Percentiles rank a stretch among this genome's conserved stretches.
phyloP scores from a whole-genome alignment of 345 rosid species.

The Salix viminalis region DNA sequence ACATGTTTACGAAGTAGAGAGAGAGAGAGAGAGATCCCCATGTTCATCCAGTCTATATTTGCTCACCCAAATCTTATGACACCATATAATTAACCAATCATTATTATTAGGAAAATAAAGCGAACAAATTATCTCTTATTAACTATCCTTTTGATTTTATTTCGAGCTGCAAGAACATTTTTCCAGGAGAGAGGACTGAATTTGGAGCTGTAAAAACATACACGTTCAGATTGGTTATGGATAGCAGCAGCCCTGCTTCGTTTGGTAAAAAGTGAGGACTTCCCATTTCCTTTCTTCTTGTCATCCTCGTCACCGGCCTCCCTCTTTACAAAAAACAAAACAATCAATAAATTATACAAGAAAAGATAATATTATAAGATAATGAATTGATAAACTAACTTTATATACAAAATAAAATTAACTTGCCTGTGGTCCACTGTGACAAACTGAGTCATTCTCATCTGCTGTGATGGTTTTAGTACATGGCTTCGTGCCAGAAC shows the following conservation, averaged over 20 bases:
- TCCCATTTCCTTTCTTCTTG: constrained; percentile 39
- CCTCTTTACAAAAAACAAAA: constrained; percentile 19
- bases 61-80: neutral
- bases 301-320: constrained; percentile 38
- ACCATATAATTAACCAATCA: neutral
- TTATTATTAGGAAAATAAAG: neutral
- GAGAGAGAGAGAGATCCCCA: neutral
- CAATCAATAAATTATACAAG: neutral
- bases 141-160: neutral
- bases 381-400: neutral
- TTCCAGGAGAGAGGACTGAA: neutral
- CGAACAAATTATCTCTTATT: neutral
- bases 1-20: no score
- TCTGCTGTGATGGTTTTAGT: constrained; percentile 37
- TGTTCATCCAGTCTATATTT: neutral
- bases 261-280: constrained; percentile 70
- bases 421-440: constrained; percentile 52
- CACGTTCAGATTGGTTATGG: constrained; percentile 97
- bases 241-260: constrained; percentile 91
- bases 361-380: neutral
- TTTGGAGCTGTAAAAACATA: constrained; percentile 22
- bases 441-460: constrained; percentile 74
- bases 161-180: neutral
- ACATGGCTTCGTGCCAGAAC: constrained; percentile 28
- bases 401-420: neutral